phyloP scores from a whole-genome alignment of 805 yeast genomes.

The Starmerella roubikii region DNA sequence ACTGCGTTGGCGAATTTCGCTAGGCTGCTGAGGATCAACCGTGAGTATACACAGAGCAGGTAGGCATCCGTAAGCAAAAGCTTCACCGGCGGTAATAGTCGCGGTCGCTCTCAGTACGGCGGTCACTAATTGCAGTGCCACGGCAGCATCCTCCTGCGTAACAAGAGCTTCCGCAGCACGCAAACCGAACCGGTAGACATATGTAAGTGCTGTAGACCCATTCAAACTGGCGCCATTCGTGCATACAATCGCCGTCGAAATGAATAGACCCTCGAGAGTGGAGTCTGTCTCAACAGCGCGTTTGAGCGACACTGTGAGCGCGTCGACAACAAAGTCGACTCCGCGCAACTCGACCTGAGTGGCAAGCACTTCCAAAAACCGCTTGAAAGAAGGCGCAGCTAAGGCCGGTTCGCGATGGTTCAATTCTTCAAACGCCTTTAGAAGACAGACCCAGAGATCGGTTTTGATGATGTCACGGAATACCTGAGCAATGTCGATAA shows the following conservation, averaged over 20 bases:
- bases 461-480: slow-evolving; percentile 56
- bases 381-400: slow-evolving; percentile 40
- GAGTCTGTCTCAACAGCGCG: slow-evolving; percentile 11
- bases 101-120: slow-evolving; percentile 32
- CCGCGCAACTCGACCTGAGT: slow-evolving; percentile 12
- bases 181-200: slow-evolving; percentile 7
- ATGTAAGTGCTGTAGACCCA: slow-evolving; percentile 3
- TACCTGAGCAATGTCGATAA: slow-evolving; percentile 47
- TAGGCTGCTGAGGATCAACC: neutral
- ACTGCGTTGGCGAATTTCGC: slow-evolving; percentile 3
- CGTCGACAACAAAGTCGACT: slow-evolving; percentile 8
- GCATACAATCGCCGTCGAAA: slow-evolving; percentile 14
- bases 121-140: slow-evolving; percentile 49
- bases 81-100: slow-evolving; percentile 6
- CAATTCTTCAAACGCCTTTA: slow-evolving; percentile 44
- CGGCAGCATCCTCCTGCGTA: slow-evolving; percentile 2
- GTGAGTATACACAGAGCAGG: slow-evolving; percentile 7
- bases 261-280: slow-evolving; percentile 10
- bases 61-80: slow-evolving; percentile 15
- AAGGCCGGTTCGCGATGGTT: slow-evolving; percentile 29
- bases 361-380: slow-evolving; percentile 25
- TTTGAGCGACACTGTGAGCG: slow-evolving; percentile 11
- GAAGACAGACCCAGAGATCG: slow-evolving; percentile 59
- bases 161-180: slow-evolving; percentile 14
- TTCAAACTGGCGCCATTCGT: slow-evolving; percentile 10